Base-by-base conservation (phyloP, 371 early-diverging fungal genomes). In the Mortierella sp. region DNA sequence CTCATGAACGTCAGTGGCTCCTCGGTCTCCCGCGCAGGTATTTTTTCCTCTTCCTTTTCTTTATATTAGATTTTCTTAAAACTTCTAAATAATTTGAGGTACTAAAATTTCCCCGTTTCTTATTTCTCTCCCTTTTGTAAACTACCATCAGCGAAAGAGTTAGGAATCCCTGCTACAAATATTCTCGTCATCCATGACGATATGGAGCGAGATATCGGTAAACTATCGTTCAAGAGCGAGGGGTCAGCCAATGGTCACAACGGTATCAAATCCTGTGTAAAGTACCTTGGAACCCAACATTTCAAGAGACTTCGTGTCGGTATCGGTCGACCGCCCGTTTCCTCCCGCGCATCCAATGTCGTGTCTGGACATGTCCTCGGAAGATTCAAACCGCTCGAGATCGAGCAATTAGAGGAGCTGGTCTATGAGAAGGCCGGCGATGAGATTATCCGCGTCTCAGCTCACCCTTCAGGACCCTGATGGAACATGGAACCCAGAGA, bases 121-220 rank as follows among this genome's bases (percentile, higher is more conserved):
- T 49, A 21, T 17, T 32, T 21, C 23, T 19, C 39, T 49, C 12
- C 43, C 1, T 49, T 31, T 52, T 46, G 11, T 55, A 28, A 43
- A 17, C n/a, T n/a, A n/a, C 26, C n/a, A 49, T 12, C 49, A 87
- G 85, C 73, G 9, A 72, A 62, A 23, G 85, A 81, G 5, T 60
- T 88, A 5, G 50, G 72, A 1, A 80, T 86, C 28, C 50, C 72
- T 4, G 24, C 28, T 2, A 5, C 28, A 0, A 78, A 87, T 24
- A 34, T 91, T 6, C 80, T 91, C 31, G 80, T 93, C 0, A 78
- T 92, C n/a, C 94, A 94, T 65, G 94, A 94, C 65, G 94, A 94
- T 63, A 71, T 94, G 78, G 87, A 93, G 56, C 83, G 90, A 9
- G 84, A 86, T 23, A 56, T 92, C 6, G 92, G 91, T 8, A 87